Evolutionary conservation across 108 stramenopile species (phyloP).

Genomic region (Nannochloropsis gaditana): DNA sequence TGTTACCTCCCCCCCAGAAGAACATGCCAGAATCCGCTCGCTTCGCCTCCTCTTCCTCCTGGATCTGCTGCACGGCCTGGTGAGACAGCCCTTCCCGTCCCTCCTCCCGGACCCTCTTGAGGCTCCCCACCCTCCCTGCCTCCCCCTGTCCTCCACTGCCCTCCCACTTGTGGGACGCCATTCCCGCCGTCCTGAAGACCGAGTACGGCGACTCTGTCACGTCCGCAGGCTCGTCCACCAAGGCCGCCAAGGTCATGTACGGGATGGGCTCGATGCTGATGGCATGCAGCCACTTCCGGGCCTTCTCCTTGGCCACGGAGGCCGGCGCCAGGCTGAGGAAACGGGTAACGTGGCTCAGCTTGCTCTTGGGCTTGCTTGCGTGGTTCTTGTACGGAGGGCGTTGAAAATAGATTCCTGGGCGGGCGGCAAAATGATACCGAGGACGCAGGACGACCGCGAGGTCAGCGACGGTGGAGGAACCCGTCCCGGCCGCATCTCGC

Average conservation of each 20-base stretch:
- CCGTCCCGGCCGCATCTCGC: neutral
- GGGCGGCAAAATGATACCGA: neutral
- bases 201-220: neutral
- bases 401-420: conserved; percentile 7
- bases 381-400: conserved; percentile 10
- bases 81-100: neutral
- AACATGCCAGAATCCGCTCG: neutral
- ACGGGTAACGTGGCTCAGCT: neutral
- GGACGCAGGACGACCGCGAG: neutral
- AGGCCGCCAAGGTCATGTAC: neutral
- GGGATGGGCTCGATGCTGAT: neutral
- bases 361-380: neutral
- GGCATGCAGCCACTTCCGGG: neutral
- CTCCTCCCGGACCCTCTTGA: neutral
- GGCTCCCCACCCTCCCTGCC: neutral
- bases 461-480: neutral
- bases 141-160: neutral
- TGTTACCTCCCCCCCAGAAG: neutral
- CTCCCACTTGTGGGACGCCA: neutral
- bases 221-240: neutral
- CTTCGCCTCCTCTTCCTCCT: conserved; percentile 11
- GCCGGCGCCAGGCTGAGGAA: neutral
- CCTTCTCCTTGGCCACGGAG: neutral
- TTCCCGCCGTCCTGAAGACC: neutral
- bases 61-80: neutral